Percentiles rank a stretch among this genome's conserved stretches.
These are phyloP conservation scores for Russula emetica DNA, from an alignment of 768 basidiomycete species.

Conservation along the genomic window DNA sequence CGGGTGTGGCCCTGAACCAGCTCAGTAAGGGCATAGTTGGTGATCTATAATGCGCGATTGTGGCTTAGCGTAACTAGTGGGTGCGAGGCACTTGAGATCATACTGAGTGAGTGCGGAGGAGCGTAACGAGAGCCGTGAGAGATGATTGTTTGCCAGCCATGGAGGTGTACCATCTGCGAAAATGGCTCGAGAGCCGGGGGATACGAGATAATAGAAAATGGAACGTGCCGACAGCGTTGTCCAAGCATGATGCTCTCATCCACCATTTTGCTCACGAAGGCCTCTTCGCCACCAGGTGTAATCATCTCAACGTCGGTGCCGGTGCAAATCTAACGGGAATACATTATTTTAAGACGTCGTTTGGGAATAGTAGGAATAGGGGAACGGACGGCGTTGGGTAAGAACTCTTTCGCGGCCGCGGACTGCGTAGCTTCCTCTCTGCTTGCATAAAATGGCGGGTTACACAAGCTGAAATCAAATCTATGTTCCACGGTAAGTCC, in stretches of 20 bases:
- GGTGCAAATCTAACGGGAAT: conserved; percentile 62
- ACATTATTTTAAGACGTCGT: neutral
- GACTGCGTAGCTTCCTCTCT: conserved; percentile 58
- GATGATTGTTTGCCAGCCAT: conserved; percentile 88
- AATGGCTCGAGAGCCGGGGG: neutral
- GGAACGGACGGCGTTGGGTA: conserved; percentile 63
- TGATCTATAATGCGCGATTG: conserved; percentile 46
- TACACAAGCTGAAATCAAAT: conserved; percentile 87
- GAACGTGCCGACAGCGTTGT: conserved; percentile 54
- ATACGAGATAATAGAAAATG: neutral
- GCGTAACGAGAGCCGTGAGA: conserved; percentile 53
- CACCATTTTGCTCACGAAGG: conserved; percentile 75
- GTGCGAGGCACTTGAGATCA: conserved; percentile 10
- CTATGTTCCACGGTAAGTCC: conserved; percentile 31
- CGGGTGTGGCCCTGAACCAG: conserved; percentile 84
- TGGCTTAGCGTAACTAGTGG: neutral
- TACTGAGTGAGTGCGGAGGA: conserved; percentile 48
- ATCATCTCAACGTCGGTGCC: conserved; percentile 88
- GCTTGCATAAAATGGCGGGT: conserved; percentile 92
- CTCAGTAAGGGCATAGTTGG: conserved; percentile 82
- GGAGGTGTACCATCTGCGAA: conserved; percentile 82
- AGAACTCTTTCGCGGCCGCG: conserved; percentile 56
- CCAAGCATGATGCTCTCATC: conserved; percentile 55
- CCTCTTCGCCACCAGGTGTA: conserved; percentile 77
- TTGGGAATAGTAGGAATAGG: neutral